Conservation (phyloP, 179 eudicot genomes). For the Nepenthes alata region DNA sequence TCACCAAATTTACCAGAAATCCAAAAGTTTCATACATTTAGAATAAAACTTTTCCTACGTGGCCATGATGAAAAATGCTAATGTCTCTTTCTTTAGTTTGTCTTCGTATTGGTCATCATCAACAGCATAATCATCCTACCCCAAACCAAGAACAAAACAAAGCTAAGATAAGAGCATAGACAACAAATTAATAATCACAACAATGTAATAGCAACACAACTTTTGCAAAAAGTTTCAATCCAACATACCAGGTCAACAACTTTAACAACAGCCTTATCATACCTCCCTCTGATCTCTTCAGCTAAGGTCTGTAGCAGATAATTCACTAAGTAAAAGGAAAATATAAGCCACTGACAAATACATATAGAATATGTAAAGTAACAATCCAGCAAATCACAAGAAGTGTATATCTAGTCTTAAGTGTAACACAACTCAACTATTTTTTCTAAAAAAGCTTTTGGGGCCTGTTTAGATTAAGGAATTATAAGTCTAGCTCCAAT, state of each 20-base stretch:
- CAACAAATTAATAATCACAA: background rate
- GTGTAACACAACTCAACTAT: no score
- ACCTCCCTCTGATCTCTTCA: constrained; percentile 80
- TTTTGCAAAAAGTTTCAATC: constrained; percentile 1
- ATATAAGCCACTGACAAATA: background rate
- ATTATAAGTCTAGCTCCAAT: no score
- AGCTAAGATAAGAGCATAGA: background rate
- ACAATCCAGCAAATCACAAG: background rate
- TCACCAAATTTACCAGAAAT: no score
- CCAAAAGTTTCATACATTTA: no score
- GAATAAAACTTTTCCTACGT: constrained; percentile 32
- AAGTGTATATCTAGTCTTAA: no score
- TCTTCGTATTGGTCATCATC: constrained; percentile 77
- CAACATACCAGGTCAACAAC: constrained; percentile 64
- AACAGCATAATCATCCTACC: constrained; percentile 86
- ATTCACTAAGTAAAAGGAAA: background rate
- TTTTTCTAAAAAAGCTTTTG: no score
- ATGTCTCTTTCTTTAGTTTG: constrained; percentile 63
- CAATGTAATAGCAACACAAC: no score
- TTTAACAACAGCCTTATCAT: constrained; percentile 65
- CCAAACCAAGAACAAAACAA: constrained; percentile 3
- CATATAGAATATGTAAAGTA: background rate
- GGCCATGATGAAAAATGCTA: constrained; percentile 71
- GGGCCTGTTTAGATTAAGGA: no score
- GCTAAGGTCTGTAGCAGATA: constrained; percentile 45